These are phyloP conservation scores for Lodderomyces pseudojiufengensis DNA, from an alignment of 1,139 yeast genomes.

Conservation along the genomic window DNA sequence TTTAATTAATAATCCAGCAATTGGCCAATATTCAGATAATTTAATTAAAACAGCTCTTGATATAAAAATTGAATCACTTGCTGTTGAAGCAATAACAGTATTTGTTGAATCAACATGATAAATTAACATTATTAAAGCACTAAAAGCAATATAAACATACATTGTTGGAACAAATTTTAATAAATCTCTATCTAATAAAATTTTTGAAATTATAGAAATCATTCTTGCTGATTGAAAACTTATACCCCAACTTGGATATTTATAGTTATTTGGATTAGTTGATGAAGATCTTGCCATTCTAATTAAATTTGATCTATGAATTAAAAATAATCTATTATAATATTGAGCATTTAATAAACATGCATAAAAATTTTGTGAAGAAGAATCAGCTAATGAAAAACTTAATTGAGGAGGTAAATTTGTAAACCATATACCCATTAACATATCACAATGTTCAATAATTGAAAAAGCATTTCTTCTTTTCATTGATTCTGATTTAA, in stretches of 20 bases:
- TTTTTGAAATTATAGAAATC: conserved; percentile 66
- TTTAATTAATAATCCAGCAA: conserved; percentile 40
- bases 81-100: conserved; percentile 54
- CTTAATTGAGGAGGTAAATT: conserved; percentile 63
- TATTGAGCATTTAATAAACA: conserved; percentile 69
- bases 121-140: conserved; percentile 69
- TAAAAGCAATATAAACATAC: conserved; percentile 56
- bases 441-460: conserved; percentile 70
- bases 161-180: conserved; percentile 54
- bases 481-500: conserved; percentile 57
- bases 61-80: conserved; percentile 53
- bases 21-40: conserved; percentile 45
- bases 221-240: conserved; percentile 83
- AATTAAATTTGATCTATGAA: conserved; percentile 68
- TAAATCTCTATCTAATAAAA: conserved; percentile 50
- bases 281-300: conserved; percentile 45
- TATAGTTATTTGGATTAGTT: conserved; percentile 46
- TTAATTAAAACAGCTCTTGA: conserved; percentile 52
- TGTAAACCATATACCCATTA: conserved; percentile 77
- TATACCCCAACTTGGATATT: conserved; percentile 79
- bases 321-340: conserved; percentile 65
- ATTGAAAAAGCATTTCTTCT: conserved; percentile 50
- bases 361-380: conserved; percentile 53
- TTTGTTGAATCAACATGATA: conserved; percentile 69
- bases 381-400: conserved; percentile 55